Evolutionary conservation across 345 rosid genomes (phyloP).

Genomic region (Angophora floribunda): DNA sequence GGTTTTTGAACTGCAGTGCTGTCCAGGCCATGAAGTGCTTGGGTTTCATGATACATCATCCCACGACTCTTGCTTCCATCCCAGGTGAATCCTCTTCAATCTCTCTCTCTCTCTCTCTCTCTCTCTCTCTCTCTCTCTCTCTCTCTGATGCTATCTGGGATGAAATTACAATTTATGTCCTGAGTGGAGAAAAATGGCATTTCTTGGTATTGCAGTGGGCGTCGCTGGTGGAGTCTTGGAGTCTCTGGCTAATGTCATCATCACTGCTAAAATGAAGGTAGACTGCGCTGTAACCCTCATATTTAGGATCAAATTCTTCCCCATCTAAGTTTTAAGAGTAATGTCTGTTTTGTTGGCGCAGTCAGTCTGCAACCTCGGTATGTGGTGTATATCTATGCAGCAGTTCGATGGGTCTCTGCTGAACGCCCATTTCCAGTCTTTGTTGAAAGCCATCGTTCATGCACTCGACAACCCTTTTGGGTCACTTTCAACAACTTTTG

Average conservation of each 20-base stretch:
- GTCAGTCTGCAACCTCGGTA: slow-evolving; percentile 41
- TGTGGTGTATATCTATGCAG: slow-evolving; percentile 58
- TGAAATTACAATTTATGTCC: not conserved
- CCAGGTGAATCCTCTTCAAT: slow-evolving; percentile 10
- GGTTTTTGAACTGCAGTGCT: slow-evolving; percentile 15
- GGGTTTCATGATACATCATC: slow-evolving; percentile 48
- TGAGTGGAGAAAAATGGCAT: not conserved
- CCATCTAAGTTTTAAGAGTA: not conserved
- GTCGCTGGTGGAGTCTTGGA: slow-evolving; percentile 17
- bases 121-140: too few relatives aligned
- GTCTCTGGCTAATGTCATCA: slow-evolving; percentile 26
- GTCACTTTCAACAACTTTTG: slow-evolving; percentile 48
- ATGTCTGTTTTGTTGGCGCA: not conserved
- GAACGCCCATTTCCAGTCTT: slow-evolving; percentile 14
- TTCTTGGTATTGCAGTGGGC: slow-evolving; percentile 12
- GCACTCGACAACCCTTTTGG: slow-evolving; percentile 54
- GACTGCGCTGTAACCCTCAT: not conserved
- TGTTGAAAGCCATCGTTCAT: slow-evolving; percentile 34
- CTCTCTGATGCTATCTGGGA: not conserved
- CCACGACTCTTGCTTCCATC: slow-evolving; percentile 20
- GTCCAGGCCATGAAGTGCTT: slow-evolving; percentile 54
- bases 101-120: too few relatives aligned
- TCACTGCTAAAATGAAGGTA: slow-evolving; percentile 39
- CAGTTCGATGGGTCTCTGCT: slow-evolving; percentile 21
- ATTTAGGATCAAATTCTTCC: not conserved